Percentiles rank a stretch among this genome's conserved stretches.
Conservation (phyloP, 768 basidiomycete genomes). For the Gloeopeniophorella convolvens region DNA sequence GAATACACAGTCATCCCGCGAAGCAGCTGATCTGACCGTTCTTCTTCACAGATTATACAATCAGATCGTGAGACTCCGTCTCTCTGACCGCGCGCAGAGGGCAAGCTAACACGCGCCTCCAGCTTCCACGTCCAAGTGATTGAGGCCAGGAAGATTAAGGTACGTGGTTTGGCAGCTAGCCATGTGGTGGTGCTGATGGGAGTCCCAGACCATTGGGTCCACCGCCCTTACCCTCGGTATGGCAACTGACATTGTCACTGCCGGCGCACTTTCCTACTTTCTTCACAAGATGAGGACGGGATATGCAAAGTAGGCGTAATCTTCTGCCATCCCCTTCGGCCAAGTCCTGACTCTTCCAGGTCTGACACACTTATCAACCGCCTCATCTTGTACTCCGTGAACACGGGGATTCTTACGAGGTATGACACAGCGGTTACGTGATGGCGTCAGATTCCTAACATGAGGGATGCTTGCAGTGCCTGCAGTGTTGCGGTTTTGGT, state of each 20-base stretch:
- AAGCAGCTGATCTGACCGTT: not conserved
- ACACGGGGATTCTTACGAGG: slow-evolving; percentile 61
- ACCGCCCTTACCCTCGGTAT: slow-evolving; percentile 44
- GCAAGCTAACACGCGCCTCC: not conserved
- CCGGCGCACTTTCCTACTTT: slow-evolving; percentile 47
- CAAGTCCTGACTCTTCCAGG: slow-evolving; percentile 28
- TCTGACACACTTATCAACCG: slow-evolving; percentile 51
- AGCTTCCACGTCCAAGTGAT: slow-evolving; percentile 39
- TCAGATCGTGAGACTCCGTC: slow-evolving; percentile 34
- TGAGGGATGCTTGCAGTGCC: slow-evolving; percentile 27
- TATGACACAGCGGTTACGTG: slow-evolving; percentile 20
- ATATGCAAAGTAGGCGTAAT: slow-evolving; percentile 33
- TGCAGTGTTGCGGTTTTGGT: slow-evolving; percentile 48
- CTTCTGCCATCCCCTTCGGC: not conserved
- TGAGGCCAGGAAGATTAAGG: slow-evolving; percentile 40
- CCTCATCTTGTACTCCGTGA: slow-evolving; percentile 54
- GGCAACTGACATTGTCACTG: slow-evolving; percentile 45
- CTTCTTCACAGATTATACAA: slow-evolving; percentile 33
- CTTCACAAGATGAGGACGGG: slow-evolving; percentile 48
- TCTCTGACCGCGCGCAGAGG: not conserved
- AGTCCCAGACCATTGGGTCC: slow-evolving; percentile 38
- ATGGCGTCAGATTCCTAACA: not conserved
- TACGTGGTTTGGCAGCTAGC: slow-evolving; percentile 23
- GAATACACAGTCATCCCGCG: not conserved
- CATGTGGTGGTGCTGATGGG: not conserved